Conservation (phyloP, 1,284 basidiomycete genomes). For the Phellopilus nigrolimitatus region DNA sequence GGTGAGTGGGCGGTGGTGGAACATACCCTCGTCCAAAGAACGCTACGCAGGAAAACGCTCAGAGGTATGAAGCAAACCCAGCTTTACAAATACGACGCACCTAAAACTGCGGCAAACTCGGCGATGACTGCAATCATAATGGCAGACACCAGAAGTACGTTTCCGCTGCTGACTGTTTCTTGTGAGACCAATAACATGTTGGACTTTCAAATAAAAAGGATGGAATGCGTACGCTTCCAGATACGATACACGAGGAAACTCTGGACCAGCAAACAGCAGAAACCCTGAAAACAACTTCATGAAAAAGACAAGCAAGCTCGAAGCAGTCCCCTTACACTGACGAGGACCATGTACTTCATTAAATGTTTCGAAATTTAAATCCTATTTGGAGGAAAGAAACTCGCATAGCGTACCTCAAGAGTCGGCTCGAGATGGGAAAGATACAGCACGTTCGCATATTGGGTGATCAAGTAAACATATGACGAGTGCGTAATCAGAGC, state of each 20-base stretch:
- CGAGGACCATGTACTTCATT: constrained; percentile 2
- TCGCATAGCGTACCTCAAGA: not conserved
- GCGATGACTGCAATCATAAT: not conserved
- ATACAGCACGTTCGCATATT: constrained; percentile 13
- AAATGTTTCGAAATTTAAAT: not conserved
- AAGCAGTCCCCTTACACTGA: not conserved
- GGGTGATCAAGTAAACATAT: constrained; percentile 18
- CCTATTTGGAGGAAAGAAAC: not conserved
- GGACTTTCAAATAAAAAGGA: not conserved
- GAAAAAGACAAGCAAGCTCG: not conserved
- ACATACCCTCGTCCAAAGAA: not conserved
- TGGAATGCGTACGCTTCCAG: not conserved
- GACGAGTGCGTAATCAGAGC: constrained; percentile 18
- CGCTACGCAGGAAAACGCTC: not conserved
- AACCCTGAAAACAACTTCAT: not conserved
- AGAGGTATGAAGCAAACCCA: too few species aligned
- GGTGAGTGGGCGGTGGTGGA: too few species aligned
- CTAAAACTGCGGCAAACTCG: not conserved
- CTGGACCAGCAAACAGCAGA: not conserved
- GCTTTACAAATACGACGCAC: not conserved
- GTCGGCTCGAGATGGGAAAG: not conserved
- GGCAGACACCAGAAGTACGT: not conserved
- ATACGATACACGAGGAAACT: constrained; percentile 2
- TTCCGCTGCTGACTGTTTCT: not conserved
- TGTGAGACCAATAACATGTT: not conserved